Evolutionary conservation across 1,139 yeast species (phyloP).

Genomic region (Scheffersomyces illinoinensis): DNA sequence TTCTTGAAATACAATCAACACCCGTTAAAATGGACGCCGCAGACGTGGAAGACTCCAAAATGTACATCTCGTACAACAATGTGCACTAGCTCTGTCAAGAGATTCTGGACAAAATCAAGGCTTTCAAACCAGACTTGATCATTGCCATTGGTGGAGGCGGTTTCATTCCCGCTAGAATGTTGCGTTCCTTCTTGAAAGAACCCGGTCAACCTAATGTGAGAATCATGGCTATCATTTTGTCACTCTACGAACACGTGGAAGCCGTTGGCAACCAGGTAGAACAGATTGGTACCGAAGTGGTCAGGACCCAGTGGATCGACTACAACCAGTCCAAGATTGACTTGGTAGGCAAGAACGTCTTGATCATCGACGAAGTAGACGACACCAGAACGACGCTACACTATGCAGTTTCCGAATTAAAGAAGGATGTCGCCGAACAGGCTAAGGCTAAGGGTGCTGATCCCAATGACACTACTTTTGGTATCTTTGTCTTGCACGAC

Average conservation of each 20-base stretch:
- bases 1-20: neutral
- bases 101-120: constrained; percentile 69
- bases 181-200: constrained; percentile 84
- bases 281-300: constrained; percentile 77
- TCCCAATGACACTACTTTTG: constrained; percentile 67
- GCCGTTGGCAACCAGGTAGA: constrained; percentile 61
- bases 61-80: constrained; percentile 88
- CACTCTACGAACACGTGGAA: constrained; percentile 81
- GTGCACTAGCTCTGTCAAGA: constrained; percentile 92
- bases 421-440: constrained; percentile 68
- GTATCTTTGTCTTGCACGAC: constrained; percentile 91
- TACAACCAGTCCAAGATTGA: constrained; percentile 55
- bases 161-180: constrained; percentile 92
- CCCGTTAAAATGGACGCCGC: constrained; percentile 26
- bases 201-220: constrained; percentile 87
- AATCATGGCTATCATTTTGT: constrained; percentile 90
- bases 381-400: constrained; percentile 94
- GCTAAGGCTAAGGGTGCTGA: constrained; percentile 21
- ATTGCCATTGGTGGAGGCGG: constrained; percentile 96
- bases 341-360: constrained; percentile 75
- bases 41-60: constrained; percentile 49
- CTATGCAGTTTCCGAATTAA: constrained; percentile 84
- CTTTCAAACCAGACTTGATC: constrained; percentile 74
- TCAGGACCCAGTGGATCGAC: constrained; percentile 95
- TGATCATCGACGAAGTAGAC: constrained; percentile 93